Base-by-base conservation (phyloP, 2,329 filamentous ascomycete species). In the Colletotrichum sansevieriae region DNA sequence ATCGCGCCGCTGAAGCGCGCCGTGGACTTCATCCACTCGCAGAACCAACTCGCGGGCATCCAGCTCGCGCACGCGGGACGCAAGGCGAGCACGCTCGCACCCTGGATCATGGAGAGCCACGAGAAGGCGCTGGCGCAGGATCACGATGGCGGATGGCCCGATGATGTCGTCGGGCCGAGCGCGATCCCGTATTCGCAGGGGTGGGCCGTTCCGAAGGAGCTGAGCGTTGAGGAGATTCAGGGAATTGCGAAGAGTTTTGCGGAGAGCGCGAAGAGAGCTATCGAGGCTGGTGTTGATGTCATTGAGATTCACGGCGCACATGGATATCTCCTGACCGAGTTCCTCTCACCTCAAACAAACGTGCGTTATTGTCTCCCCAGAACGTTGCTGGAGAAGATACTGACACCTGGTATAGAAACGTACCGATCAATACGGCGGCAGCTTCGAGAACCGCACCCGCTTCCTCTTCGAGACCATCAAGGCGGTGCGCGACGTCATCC, bases 51-150 rank as follows among this genome's bases (percentile, higher is more conserved):
- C 71, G 89, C 93, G 60, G 93, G 88, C 59, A 90, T 97, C 70
- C 94, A 97, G 82, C 84, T 97, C 4, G 92, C 83, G 1, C 94
- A 97, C 75, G 94, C 93, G 0, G 94, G 94, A 2, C 83, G 90
- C 64, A 92, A 92, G 78, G 89, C 87, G 2, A 87, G 83, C 77
- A 88, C 83, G 2, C 75, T 88, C 20, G 83, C 89, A 0, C 87
- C 88, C 0, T 95, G 91, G 91, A 79, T 93, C 84, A 85, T 83
- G 78, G 86, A 56, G 77, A 85, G 70, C 80, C 68, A 55, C 20
- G 75, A 73, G 9, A 78, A 76, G 66, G 88, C 74, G 47, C 78
- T 90, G 25, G 91, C 92, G 0, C 81, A 81, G 0, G 81, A 84
- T 61, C 84, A 78, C 37, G 75, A 80, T 15, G 82, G 83, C 61